Conservation (phyloP, 1,139 yeast species). For the Candida sojae region DNA sequence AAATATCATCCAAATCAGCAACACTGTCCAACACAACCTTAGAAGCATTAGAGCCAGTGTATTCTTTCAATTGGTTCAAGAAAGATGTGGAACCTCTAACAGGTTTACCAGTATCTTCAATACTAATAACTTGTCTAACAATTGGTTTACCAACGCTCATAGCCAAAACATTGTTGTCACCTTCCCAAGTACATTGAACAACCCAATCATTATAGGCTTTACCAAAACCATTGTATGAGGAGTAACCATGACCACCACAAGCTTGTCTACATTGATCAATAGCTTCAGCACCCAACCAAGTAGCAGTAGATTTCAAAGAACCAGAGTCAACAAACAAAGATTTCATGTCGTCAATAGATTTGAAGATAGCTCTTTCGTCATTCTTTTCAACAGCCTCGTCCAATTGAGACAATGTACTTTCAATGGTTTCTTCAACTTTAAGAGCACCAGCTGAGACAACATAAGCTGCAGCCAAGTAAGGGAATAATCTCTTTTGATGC, state of each 20-base stretch:
- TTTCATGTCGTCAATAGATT: constrained; percentile 43
- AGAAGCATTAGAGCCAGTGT: constrained; percentile 22
- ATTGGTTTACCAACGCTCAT: constrained; percentile 49
- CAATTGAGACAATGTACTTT: constrained; percentile 30
- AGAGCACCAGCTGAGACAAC: constrained; percentile 43
- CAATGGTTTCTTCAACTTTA: constrained; percentile 35
- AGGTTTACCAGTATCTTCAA: constrained; percentile 33
- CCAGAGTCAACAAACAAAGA: constrained; percentile 50
- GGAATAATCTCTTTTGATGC: constrained; percentile 48
- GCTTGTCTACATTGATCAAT: constrained; percentile 53
- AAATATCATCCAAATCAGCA: constrained; percentile 32
- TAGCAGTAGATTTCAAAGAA: constrained; percentile 48
- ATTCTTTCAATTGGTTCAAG: constrained; percentile 38
- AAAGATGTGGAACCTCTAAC: constrained; percentile 41
- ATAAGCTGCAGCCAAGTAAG: constrained; percentile 46
- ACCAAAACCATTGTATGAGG: constrained; percentile 49
- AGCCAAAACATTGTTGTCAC: constrained; percentile 52
- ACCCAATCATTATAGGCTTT: constrained; percentile 52
- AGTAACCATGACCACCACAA: constrained; percentile 56
- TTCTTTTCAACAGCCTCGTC: constrained; percentile 38
- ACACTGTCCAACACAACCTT: constrained; percentile 27
- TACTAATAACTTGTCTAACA: constrained; percentile 34
- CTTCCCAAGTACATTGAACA: constrained; percentile 57
- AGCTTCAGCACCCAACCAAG: constrained; percentile 50
- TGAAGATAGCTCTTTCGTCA: constrained; percentile 37